These are phyloP conservation scores for Aureobasidium namibiae DNA, from an alignment of 2,329 filamentous ascomycete species.

Conservation along the genomic window DNA sequence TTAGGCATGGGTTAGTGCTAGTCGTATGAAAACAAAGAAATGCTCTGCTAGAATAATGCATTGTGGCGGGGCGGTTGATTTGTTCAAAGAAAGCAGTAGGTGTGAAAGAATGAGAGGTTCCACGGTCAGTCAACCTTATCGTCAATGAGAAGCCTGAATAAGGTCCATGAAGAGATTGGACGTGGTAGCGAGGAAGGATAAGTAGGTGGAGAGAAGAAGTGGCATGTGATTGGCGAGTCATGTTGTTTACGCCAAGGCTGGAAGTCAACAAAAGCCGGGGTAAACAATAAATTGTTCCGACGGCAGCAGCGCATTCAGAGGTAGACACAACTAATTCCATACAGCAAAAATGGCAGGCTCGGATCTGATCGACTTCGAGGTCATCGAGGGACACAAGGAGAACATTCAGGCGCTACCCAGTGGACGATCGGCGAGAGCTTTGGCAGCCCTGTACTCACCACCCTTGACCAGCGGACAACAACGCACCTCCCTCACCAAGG, in stretches of 20 bases:
- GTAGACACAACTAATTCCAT: neutral
- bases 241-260: conserved; percentile 6
- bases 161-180: neutral
- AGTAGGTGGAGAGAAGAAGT: too few species aligned
- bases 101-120: too few species aligned
- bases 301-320: neutral
- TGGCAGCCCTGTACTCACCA: conserved; percentile 69
- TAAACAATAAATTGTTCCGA: neutral
- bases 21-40: neutral
- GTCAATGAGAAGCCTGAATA: too few species aligned
- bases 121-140: too few species aligned
- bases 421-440: conserved; percentile 78
- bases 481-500: conserved; percentile 44
- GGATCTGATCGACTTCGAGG: conserved; percentile 61
- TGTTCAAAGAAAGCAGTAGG: too few species aligned
- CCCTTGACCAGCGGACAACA: conserved; percentile 26
- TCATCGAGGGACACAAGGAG: conserved; percentile 95
- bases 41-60: neutral
- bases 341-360: conserved; percentile 25
- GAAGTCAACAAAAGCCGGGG: neutral
- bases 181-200: neutral
- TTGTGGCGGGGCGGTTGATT: neutral
- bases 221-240: conserved; percentile 6
- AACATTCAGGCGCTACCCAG: conserved; percentile 92
- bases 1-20: neutral